Evolutionary conservation across 805 yeast genomes (phyloP).

Genomic region (Wickerhamomyces silvicola): DNA sequence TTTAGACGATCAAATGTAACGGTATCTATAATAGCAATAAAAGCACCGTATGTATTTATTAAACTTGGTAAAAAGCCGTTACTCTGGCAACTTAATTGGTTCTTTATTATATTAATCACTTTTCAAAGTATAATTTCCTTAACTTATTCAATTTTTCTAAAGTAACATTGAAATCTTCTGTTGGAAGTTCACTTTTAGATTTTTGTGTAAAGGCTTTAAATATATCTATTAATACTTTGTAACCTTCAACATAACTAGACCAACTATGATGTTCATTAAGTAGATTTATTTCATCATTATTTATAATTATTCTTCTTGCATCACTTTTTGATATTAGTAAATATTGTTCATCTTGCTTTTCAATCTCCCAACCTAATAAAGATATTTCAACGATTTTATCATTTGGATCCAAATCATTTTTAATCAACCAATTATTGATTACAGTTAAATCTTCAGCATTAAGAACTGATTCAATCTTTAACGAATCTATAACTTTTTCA

Average conservation of each 20-base stretch:
- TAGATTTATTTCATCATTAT: constrained; percentile 21
- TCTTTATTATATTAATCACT: not conserved
- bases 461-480: constrained; percentile 4
- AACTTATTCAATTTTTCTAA: constrained; percentile 8
- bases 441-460: constrained; percentile 1
- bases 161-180: no score
- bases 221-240: constrained; percentile 11
- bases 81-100: not conserved
- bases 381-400: constrained; percentile 14
- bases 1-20: no score
- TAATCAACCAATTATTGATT: constrained; percentile 6
- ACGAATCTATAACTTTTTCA: not conserved
- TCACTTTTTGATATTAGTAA: constrained; percentile 29
- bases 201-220: no score
- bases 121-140: constrained; percentile 10
- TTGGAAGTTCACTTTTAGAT: no score
- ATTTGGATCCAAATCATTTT: constrained; percentile 8
- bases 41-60: no score
- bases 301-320: constrained; percentile 28
- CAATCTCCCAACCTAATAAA: constrained; percentile 32
- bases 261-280: constrained; percentile 31
- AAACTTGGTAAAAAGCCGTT: not conserved
- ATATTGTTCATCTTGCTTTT: constrained; percentile 20
- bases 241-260: constrained; percentile 28
- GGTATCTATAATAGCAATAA: no score